Evolutionary conservation across 805 yeast species (phyloP).

Genomic region (Wickerhamomyces strasburgensis): DNA sequence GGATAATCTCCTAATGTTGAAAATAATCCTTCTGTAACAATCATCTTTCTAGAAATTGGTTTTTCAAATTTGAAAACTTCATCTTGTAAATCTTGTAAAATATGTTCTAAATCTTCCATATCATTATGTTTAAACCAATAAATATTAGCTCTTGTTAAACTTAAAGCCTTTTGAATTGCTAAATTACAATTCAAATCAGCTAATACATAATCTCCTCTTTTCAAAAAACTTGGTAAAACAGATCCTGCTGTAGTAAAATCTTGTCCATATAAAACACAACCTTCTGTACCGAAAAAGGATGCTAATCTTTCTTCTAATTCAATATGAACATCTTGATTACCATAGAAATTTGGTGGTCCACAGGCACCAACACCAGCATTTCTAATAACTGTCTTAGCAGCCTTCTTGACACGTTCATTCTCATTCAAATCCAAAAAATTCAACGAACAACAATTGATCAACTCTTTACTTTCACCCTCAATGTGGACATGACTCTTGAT

Average conservation of each 20-base stretch:
- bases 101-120: constrained; percentile 70
- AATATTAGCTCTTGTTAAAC: constrained; percentile 80
- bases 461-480: constrained; percentile 28
- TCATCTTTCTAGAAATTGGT: constrained; percentile 84
- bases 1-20: constrained; percentile 78
- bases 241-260: constrained; percentile 84
- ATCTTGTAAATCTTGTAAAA: constrained; percentile 44
- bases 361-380: constrained; percentile 94
- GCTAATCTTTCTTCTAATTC: constrained; percentile 74
- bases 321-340: constrained; percentile 88
- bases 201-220: constrained; percentile 89
- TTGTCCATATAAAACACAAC: constrained; percentile 85
- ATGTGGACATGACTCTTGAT: constrained; percentile 29
- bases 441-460: constrained; percentile 63
- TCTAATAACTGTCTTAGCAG: constrained; percentile 54
- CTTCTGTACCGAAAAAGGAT: constrained; percentile 68
- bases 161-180: constrained; percentile 82
- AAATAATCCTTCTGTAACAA: constrained; percentile 87
- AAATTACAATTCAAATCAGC: constrained; percentile 77
- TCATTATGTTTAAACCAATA: constrained; percentile 79
- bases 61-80: constrained; percentile 35
- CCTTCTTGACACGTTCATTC: constrained; percentile 40
- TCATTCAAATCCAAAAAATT: constrained; percentile 67
- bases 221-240: constrained; percentile 87
- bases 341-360: constrained; percentile 97